Base-by-base conservation (phyloP, 2,329 filamentous ascomycete species). In the Ophiosphaerella narmari region DNA sequence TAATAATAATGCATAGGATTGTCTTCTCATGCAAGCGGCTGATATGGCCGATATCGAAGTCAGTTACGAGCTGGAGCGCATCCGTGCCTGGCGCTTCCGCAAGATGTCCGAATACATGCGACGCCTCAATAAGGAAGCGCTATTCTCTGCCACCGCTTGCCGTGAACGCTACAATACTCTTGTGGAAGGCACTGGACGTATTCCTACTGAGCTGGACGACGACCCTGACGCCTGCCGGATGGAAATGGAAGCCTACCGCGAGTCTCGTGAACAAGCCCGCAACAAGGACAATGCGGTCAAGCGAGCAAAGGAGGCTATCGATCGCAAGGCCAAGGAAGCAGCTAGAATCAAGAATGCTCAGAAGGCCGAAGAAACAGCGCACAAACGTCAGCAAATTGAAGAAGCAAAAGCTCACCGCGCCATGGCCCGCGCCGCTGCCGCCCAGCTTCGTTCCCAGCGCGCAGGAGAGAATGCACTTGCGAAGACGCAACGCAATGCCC, bases 131-230 rank as follows among this genome's bases (percentile, higher is more conserved):
- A 64, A 62, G 26, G 60, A 68, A 7, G 57, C 73, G 34, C 72
- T 78, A 45, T 81, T 79, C 71, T 76, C 76, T 14, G 71, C 71
- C 18, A 74, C 74, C 8, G 78, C 79, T 18, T 80, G 78, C 62
- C 65, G 71, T 16, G 66, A 76, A 46, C 76, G 79, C 24, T 78
- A 72, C 52, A 62, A 71, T 29, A 68, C 66, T 12, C 60, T 80
- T 13, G 57, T 71, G 16, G 57, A 72, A 29, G 79, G 77, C n/a
- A 77, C 67, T 7, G 79, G 78, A 2, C 68, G 68, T 26, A 73
- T 75, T 14, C 77, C 79, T 1, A 74, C 74, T 16, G 77, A 79
- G 34, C 52, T 73, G 8, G 73, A 77, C 46, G 66, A 74, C 13
- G 65, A 78, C 39, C 74, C 75, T 13, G 66, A 65, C 2, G 63